Conservation (phyloP, 352 stramenopile species). For the Pythium plurisporium region DNA sequence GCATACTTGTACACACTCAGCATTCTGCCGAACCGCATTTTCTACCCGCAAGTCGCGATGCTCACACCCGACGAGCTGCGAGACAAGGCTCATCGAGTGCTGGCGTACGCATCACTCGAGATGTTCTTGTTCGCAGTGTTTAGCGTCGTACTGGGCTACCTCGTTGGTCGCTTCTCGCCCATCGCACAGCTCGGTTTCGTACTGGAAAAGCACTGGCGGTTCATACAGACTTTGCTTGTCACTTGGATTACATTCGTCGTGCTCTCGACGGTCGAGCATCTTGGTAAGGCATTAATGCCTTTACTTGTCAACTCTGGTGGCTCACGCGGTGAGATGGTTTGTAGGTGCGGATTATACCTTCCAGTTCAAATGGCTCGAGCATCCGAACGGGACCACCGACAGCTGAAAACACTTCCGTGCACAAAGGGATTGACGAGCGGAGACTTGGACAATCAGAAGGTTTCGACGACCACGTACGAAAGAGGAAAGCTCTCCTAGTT, state of each 20-base stretch:
- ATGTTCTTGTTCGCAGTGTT: constrained; percentile 5
- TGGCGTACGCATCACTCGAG: not conserved
- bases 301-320: too few species aligned
- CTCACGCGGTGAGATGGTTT: not conserved
- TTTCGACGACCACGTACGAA: too few species aligned
- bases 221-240: constrained; percentile 11
- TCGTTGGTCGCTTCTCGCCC: not conserved
- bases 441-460: too few species aligned
- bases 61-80: constrained; percentile 1
- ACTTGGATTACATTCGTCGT: constrained; percentile 19
- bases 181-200: constrained; percentile 28
- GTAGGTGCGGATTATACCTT: constrained; percentile 13
- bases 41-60: not conserved
- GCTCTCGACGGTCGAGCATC: constrained; percentile 7
- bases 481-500: too few species aligned
- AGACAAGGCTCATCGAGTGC: not conserved
- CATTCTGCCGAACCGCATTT: constrained; percentile 1
- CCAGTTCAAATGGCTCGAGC: constrained; percentile 9
- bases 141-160: not conserved
- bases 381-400: not conserved
- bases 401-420: too few species aligned
- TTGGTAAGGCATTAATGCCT: too few species aligned
- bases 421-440: too few species aligned
- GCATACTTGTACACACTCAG: constrained; percentile 4
- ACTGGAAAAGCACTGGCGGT: constrained; percentile 22